Evolutionary conservation across 2,329 filamentous ascomycete species (phyloP).

Genomic region (Pseudogymnoascus sp.): DNA sequence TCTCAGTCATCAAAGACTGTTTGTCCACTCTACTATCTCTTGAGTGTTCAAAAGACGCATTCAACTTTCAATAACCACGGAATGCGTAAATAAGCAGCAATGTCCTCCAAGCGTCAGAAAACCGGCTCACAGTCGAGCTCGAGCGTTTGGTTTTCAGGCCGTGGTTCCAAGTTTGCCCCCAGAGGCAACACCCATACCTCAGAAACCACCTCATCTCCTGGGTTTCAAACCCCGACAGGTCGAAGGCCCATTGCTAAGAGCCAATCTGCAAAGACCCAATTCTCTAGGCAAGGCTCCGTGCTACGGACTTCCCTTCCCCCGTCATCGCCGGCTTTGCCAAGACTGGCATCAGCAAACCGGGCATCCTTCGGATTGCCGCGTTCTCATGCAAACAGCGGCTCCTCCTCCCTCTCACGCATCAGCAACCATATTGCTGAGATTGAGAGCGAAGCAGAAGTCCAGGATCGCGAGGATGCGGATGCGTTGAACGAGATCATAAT

Average conservation of each 20-base stretch:
- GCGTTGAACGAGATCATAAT: conserved; percentile 62
- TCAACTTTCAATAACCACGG: not conserved
- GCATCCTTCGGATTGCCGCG: conserved; percentile 14
- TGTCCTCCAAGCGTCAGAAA: conserved; percentile 4
- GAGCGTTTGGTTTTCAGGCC: not conserved
- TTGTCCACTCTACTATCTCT: too few relatives aligned
- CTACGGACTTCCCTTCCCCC: conserved; percentile 10
- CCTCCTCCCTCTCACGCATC: not conserved
- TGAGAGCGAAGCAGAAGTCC: conserved; percentile 26
- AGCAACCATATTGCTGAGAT: conserved; percentile 1
- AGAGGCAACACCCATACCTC: not conserved
- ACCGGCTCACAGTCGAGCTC: not conserved
- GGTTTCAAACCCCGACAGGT: not conserved
- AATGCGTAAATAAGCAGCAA: not conserved
- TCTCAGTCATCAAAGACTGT: not conserved
- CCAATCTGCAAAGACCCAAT: conserved; percentile 1
- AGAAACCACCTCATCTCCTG: not conserved
- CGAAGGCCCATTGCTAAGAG: not conserved
- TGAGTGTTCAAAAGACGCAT: not conserved
- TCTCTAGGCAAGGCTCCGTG: conserved; percentile 17
- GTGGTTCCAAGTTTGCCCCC: not conserved
- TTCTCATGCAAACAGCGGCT: conserved; percentile 10
- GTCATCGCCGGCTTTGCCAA: conserved; percentile 17
- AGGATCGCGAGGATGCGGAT: conserved; percentile 37
- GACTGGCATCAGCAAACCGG: conserved; percentile 15